Base-by-base conservation (phyloP, 176 grass and related monocot genomes). In the Raddia distichophylla region DNA sequence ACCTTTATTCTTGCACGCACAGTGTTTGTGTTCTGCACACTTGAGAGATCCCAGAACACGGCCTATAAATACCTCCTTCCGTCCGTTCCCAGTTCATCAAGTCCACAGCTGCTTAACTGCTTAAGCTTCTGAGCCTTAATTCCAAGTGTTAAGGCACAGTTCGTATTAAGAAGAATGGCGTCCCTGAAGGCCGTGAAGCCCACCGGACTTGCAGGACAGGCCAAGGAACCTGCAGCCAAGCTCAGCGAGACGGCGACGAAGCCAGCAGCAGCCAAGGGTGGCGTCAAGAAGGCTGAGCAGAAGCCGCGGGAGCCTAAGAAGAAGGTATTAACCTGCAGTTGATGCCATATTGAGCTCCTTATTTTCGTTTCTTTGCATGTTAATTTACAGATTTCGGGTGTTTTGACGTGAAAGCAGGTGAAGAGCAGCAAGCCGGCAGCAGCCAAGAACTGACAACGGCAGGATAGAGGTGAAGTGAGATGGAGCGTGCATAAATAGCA, bases 231-330 rank as follows among this genome's bases (percentile, higher is more conserved):
- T 50, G 58, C 48, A 14, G 73, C 86, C 22, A 93, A 93, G 84
- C 70, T 84, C 77, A 87, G 91, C 47, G 79, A 86, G 74, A 70
- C 78, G 16, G 67, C 76, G 2, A 76, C 80, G 37, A 91, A 91
- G 79, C 78, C 82, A 12, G 70, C 78, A 9, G 80, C 90, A 3
- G 82, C 92, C 48, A 94, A 97, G 86, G 74, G 76, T 2, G 92
- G 85, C 18, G 60, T 87, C 42, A 97, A 97, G 78, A 97, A 97
- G 83, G 85, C 83, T 12, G 90, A 92, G 79, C 81, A 88, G 53
- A 97, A 94, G 74, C 90, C 94, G 46, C 63, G 85, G 22, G 94
- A 92, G 55, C 70, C 87, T 18, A 97, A 92, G 74, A 97, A 94
- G 87, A 94, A 88, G 94, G 92, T 92, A 90, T 27, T 50, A 40